A percentile compares a stretch with the other conserved stretches of the same genome.
These are phyloP conservation scores for Linum tenue DNA, from an alignment of 345 rosid genomes.

Conservation along the genomic window DNA sequence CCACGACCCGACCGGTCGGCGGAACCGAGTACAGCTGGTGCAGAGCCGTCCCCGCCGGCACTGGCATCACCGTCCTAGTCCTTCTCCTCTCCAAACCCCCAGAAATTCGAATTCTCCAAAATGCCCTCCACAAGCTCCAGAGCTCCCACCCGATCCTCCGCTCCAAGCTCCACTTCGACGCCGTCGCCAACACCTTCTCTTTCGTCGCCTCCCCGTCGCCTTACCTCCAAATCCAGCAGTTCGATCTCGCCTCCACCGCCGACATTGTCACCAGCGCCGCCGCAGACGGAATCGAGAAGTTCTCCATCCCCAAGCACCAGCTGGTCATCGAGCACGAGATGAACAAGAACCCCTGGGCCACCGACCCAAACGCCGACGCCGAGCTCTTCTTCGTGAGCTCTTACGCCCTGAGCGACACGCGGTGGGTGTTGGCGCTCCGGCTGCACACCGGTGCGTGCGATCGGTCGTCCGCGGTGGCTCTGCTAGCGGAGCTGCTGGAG, in stretches of 20 bases:
- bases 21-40: slow-evolving; percentile 87
- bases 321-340: slow-evolving; percentile 63
- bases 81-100: slow-evolving; percentile 44
- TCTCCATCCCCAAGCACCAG: slow-evolving; percentile 25
- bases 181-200: slow-evolving; percentile 41
- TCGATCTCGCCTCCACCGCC: slow-evolving; percentile 46
- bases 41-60: slow-evolving; percentile 65
- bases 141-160: slow-evolving; percentile 60
- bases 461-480: slow-evolving; percentile 50
- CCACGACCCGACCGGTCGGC: slow-evolving; percentile 40
- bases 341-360: slow-evolving; percentile 49
- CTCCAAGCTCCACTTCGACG: slow-evolving; percentile 45
- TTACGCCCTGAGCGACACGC: slow-evolving; percentile 35
- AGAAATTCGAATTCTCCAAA: slow-evolving; percentile 32
- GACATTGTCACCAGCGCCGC: slow-evolving; percentile 19
- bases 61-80: slow-evolving; percentile 69
- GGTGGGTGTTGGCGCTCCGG: slow-evolving; percentile 46
- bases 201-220: slow-evolving; percentile 39
- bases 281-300: slow-evolving; percentile 7
- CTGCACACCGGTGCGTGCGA: slow-evolving; percentile 63
- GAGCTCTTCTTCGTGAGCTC: slow-evolving; percentile 36
- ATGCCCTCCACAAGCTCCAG: slow-evolving; percentile 47
- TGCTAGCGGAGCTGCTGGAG: slow-evolving; percentile 43
- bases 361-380: slow-evolving; percentile 20
- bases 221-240: slow-evolving; percentile 30